These are phyloP conservation scores for Tetrahymena malaccensis DNA, from an alignment of 73 alveolate genomes.

Conservation along the genomic window DNA sequence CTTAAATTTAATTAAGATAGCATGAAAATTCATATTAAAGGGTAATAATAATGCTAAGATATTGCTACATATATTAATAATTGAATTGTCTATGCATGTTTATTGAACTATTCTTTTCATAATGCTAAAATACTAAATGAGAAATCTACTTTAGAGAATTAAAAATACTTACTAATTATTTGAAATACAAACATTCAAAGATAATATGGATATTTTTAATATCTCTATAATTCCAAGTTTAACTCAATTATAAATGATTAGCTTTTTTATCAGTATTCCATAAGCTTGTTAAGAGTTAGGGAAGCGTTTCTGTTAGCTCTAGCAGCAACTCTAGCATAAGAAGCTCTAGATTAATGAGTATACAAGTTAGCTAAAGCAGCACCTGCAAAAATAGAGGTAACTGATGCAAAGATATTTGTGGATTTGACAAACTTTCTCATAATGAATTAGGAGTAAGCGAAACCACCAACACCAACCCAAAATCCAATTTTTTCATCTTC, in stretches of 20 bases:
- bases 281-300: neutral
- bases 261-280: neutral
- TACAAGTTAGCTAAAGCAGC: neutral
- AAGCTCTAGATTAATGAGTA: neutral
- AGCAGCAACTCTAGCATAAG: neutral
- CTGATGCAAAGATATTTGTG: neutral
- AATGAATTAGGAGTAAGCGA: neutral
- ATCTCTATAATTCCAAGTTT: neutral
- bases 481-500: neutral
- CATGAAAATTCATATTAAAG: neutral
- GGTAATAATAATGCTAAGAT: neutral
- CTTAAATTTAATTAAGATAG: neutral
- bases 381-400: neutral
- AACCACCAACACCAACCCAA: neutral
- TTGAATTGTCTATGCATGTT: neutral
- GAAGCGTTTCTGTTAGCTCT: neutral
- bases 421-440: neutral
- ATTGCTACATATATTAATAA: neutral
- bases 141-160: neutral
- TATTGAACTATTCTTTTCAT: neutral
- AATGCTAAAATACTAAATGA: neutral
- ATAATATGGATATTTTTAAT: neutral
- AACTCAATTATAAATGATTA: neutral
- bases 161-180: neutral
- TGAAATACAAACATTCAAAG: neutral